Evolutionary conservation across 2,329 filamentous ascomycete genomes (phyloP), one percentile per base, ranked within the genome.

Genomic region (Aspergillus sp.): DNA sequence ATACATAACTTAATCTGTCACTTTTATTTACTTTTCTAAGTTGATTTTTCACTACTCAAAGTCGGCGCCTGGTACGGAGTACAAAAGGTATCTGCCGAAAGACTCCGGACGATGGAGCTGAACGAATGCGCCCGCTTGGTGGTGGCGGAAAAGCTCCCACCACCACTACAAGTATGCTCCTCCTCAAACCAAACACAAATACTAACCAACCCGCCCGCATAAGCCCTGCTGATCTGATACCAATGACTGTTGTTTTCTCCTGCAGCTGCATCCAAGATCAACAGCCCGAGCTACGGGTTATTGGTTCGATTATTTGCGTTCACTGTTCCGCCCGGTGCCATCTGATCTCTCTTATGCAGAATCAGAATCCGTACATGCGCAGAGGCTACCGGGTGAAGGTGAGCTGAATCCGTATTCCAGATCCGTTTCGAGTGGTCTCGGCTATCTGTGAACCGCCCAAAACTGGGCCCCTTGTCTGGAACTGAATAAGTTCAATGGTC

Each of bases 401-500:
- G 32, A 36, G 11, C 32, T 7, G 41, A 50, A 4, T 30, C 47
- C 47, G 47, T 50, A 30, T 50, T 27, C 27, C 47, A 25, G 30
- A n/a, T 30, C 25, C 25, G n/a, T 15, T 30, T 50, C n/a, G 47
- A 32, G 27, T 50, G 23, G 47, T 50, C 47, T 50, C 27, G 47
- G 47, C 47, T 50, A 50, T 32, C 50, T 32, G 32, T 6, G 32
- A 36, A 53, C 50, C 36, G 39, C 19, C 41, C 41, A 55, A 23
- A 44, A 21, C 53, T 41, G 53, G 53, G 53, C 53, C 27, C 32
- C 25, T 55, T 55, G 42, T 13, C 42, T 55, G 39, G 30, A 55
- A 55, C 25, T 47, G 47, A 50, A 19, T 32, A 27, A 13, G 32
- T 15, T 36, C 11, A 30, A 30, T 30, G 47, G 47, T 32, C 47